Evolutionary conservation across 2,329 filamentous ascomycete genomes (phyloP).

Genomic region (Colletotrichum echinochloae): DNA sequence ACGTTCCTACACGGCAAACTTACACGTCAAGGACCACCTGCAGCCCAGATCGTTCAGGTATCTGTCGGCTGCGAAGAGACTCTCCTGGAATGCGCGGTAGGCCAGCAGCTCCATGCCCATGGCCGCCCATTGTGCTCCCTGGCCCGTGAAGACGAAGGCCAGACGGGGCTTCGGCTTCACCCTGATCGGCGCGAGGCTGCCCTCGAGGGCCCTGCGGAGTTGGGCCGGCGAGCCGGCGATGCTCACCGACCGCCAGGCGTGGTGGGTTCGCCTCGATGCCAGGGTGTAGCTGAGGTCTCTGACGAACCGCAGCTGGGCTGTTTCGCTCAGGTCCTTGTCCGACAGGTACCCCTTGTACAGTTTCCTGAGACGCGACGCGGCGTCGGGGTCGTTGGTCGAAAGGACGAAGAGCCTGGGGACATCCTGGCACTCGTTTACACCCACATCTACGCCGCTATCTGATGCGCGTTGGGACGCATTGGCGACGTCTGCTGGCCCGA

Average conservation of each 20-base stretch:
- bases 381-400: slow-evolving; percentile 56
- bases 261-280: slow-evolving; percentile 35
- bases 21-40: slow-evolving; percentile 42
- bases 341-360: slow-evolving; percentile 45
- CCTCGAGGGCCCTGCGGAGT: slow-evolving; percentile 13
- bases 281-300: slow-evolving; percentile 60
- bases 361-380: slow-evolving; percentile 51
- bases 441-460: slow-evolving; percentile 31
- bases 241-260: slow-evolving; percentile 24
- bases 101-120: slow-evolving; percentile 43
- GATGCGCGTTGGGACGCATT: slow-evolving; percentile 7
- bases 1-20: slow-evolving; percentile 8
- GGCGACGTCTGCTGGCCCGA: not conserved
- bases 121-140: slow-evolving; percentile 46
- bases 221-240: slow-evolving; percentile 16
- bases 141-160: slow-evolving; percentile 46
- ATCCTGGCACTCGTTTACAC: not conserved
- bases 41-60: slow-evolving; percentile 50
- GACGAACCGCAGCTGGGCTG: slow-evolving; percentile 2
- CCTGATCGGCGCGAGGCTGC: not conserved
- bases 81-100: slow-evolving; percentile 50
- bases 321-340: slow-evolving; percentile 20
- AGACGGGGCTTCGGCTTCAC: slow-evolving; percentile 25
- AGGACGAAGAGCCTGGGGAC: slow-evolving; percentile 55
- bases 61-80: slow-evolving; percentile 50